Conservation (phyloP, 2,329 filamentous ascomycete genomes). For the Paecilomyces sp. region DNA sequence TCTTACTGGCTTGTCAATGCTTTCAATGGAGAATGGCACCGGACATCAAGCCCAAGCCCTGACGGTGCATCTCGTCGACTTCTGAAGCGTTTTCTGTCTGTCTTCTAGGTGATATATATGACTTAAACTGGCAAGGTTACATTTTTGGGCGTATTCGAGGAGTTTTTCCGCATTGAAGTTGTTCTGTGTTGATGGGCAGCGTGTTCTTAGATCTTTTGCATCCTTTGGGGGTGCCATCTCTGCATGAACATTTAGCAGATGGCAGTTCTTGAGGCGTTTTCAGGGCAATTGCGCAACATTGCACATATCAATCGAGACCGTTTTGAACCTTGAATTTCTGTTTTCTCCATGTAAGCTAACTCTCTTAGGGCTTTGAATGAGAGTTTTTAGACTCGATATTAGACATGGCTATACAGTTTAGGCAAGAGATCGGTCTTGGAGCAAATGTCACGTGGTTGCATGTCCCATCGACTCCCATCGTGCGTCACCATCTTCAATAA, state of each 20-base stretch:
- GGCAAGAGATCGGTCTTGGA: too few relatives aligned
- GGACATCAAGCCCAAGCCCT: conserved; percentile 48
- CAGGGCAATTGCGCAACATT: neutral
- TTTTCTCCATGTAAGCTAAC: neutral
- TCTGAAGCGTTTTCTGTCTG: neutral
- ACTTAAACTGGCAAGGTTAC: neutral
- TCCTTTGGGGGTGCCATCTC: neutral
- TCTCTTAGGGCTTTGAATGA: neutral
- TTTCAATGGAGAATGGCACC: conserved; percentile 92
- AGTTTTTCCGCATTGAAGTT: neutral
- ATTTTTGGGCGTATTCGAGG: neutral
- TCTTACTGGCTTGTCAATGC: conserved; percentile 89
- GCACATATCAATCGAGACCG: neutral
- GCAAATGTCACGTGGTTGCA: too few relatives aligned
- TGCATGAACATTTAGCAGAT: neutral
- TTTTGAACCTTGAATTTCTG: neutral
- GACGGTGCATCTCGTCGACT: conserved; percentile 2
- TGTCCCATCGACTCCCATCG: too few relatives aligned
- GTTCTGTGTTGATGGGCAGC: neutral
- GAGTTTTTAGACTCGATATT: neutral
- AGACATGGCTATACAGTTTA: too few relatives aligned
- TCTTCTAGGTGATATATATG: neutral
- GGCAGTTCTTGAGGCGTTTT: neutral
- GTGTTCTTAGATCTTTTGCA: neutral
- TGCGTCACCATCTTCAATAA: too few relatives aligned